Evolutionary conservation across 2,329 filamentous ascomycete species (phyloP), one percentile per base, ranked within the genome.

Genomic region (Capronia epimyces): DNA sequence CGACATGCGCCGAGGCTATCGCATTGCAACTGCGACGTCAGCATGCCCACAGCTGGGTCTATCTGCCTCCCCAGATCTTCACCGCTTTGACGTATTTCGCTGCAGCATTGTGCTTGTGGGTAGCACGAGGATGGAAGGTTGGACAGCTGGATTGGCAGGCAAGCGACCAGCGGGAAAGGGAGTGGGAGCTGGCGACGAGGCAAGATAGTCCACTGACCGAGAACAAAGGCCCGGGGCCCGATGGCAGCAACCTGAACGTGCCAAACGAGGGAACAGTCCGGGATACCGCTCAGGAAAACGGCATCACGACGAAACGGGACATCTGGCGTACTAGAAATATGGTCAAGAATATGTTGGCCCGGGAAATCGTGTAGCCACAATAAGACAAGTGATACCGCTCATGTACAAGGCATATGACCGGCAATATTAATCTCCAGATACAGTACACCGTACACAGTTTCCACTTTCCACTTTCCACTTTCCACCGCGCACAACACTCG

Each of bases 61-160:
- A 73, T 51, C 57, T 72, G 15, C 63, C 63, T 24, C 67, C 70
- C 3, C 71, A 74, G 57, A 60, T 84, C 1, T 84, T 85, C 56
- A 75, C 77, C 0, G 82, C 79, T 1, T 69, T 80, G 52, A 78
- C 83, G 71, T 86, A 79, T 58, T 63, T 84, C 18, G 74, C 69
- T 1, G 78, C 76, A 12, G 76, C 77, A 13, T 15, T 74, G 7
- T 80, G 72, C 56, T 46, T 71, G 25, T 71, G 68, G 68, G 22
- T 72, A 5, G 66, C 70, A 6, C 62, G 68, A 22, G 65, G 65
- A 1, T 71, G 69, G 69, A 71, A 71, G 46, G 62, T 71, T 16
- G 64, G 66, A 3, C 64, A 69, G 49, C 50, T 65, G 9, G 60
- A 61, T 34, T 49, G 42, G 48, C 18, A 49, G 9, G 49, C 41